Evolutionary conservation across 2,329 filamentous ascomycete species (phyloP), one percentile per base, ranked within the genome.

Genomic region (Calonectria hawksworthii): DNA sequence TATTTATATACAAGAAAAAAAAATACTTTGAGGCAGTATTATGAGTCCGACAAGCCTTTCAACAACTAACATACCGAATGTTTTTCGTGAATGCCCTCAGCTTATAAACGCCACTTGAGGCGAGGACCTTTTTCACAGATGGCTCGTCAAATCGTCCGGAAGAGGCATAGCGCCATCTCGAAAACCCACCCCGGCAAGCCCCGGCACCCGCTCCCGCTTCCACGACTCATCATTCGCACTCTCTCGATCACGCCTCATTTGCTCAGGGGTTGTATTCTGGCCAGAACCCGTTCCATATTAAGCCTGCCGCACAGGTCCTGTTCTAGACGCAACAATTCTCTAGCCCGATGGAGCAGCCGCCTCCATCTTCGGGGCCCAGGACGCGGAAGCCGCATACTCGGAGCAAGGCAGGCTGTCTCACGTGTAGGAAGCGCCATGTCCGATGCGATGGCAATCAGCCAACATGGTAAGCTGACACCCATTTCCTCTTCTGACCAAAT

Each of bases 71-170:
- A 26, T 30, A 66, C 70, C 70, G 69, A 51, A 9, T 61, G n/a
- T 36, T 73, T 72, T 66, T 75, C 70, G 70, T 52, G 4, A 11
- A 18, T 59, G 56, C 21, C 69, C 74, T n/a, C 34, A 54, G 8
- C 21, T 68, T 10, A 14, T 13, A 11, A 44, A 28, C 51, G 32
- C 34, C 51, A 54, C 50, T 3, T 7, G 13, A 18, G 32, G 23
- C 34, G 13, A 38, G 56, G 38, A 61, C 13, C 38, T 51, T 56
- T 41, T 51, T 68, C 23, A 14, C 23, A 68, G 34, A 26, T 11
- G n/a, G 68, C 69, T 80, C 79, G 79, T 80, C 51, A 76, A 79
- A 72, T 70, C 67, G 65, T 68, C 79, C 75, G 16, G 52, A 81
- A 77, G 14, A 8, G 68, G 78, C 28, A 65, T 80, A 81, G 79